phyloP scores from a whole-genome alignment of 2,329 filamentous ascomycete genomes.

The Fusarium paranaense region DNA sequence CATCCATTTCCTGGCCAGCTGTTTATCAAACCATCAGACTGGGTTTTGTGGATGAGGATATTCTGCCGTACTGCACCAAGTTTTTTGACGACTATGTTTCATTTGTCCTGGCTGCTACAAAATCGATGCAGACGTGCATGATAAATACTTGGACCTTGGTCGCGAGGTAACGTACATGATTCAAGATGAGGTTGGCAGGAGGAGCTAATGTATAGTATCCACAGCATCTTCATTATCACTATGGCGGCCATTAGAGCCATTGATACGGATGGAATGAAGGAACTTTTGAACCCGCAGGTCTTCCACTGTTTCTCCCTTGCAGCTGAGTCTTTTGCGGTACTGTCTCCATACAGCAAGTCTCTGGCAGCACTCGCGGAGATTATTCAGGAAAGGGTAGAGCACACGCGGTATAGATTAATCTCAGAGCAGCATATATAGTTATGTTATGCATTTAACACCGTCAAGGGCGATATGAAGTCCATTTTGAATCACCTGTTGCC shows the following conservation, averaged over 20 bases:
- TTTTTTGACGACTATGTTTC: constrained; percentile 6
- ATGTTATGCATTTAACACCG: neutral
- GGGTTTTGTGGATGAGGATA: neutral
- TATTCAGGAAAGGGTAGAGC: neutral
- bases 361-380: neutral
- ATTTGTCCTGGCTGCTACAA: neutral
- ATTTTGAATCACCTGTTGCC: neutral
- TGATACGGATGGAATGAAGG: neutral
- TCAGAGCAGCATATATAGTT: neutral
- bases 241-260: neutral
- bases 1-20: constrained; percentile 8
- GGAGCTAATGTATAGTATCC: neutral
- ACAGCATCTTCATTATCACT: constrained; percentile 5
- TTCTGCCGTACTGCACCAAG: neutral
- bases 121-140: neutral
- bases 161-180: neutral
- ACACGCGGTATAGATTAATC: neutral
- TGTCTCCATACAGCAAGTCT: neutral
- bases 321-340: neutral
- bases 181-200: neutral
- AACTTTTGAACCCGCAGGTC: neutral
- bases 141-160: constrained; percentile 1
- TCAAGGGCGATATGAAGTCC: neutral
- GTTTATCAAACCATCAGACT: constrained; percentile 2
- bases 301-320: neutral